phyloP scores from a whole-genome alignment of 305 asterid genomes.

The Fraxinus platypoda region DNA sequence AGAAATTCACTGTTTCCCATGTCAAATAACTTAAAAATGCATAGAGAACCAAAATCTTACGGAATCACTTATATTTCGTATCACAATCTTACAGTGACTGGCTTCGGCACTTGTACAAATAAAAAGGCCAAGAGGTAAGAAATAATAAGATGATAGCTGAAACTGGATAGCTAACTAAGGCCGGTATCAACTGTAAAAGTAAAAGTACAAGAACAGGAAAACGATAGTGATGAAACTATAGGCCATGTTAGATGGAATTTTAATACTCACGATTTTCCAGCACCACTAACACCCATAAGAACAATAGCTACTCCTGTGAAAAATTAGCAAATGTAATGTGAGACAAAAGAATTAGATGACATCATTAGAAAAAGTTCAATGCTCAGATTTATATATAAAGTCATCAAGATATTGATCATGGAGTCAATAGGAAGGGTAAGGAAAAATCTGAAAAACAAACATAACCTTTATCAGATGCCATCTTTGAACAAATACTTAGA shows the following conservation, averaged over 20 bases:
- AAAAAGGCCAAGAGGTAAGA: neutral
- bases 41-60: neutral
- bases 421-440: neutral
- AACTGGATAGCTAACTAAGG: neutral
- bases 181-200: too few relatives aligned
- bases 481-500: constrained; percentile 4
- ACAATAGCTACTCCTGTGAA: constrained; percentile 69
- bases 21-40: neutral
- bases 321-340: constrained; percentile 9
- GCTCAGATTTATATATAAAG: neutral
- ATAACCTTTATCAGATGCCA: constrained; percentile 37
- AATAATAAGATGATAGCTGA: neutral
- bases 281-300: constrained; percentile 90
- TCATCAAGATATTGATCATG: neutral
- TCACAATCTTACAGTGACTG: neutral
- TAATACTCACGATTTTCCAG: constrained; percentile 86
- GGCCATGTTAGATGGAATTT: neutral
- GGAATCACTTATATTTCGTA: neutral
- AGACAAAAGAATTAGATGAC: neutral
- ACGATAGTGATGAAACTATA: neutral
- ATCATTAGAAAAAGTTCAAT: neutral
- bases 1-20: neutral
- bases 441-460: neutral
- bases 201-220: neutral
- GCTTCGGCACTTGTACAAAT: neutral